phyloP scores from a whole-genome alignment of 805 yeast genomes.

The Komagataella kurtzmanii region DNA sequence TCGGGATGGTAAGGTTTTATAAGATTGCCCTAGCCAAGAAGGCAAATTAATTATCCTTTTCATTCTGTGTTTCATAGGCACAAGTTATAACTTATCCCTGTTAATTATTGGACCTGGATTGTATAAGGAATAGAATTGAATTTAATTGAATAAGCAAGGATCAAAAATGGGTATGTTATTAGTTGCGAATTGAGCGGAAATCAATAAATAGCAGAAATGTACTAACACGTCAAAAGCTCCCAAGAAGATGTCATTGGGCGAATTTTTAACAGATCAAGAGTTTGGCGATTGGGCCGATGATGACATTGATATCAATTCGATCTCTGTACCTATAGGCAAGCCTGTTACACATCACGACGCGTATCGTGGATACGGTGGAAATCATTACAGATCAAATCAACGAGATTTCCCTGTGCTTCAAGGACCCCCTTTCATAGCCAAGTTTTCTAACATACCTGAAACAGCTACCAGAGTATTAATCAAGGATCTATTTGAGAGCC shows the following conservation, averaged over 20 bases:
- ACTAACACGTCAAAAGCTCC: conserved; percentile 1
- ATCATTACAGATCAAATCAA: neutral
- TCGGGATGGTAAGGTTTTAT: neutral
- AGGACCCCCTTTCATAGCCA: conserved; percentile 53
- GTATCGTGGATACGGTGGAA: neutral
- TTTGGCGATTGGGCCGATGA: conserved; percentile 59
- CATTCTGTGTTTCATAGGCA: neutral
- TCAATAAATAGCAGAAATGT: neutral
- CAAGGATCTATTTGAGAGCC: conserved; percentile 46
- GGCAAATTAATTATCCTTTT: neutral
- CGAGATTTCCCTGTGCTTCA: conserved; percentile 1
- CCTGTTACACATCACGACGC: neutral
- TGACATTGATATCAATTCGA: conserved; percentile 50
- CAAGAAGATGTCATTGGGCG: conserved; percentile 32
- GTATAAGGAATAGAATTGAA: neutral
- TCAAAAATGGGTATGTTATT: neutral
- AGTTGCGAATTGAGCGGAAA: neutral
- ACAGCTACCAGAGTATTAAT: conserved; percentile 36
- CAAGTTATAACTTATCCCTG: neutral
- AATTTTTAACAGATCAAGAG: conserved; percentile 28
- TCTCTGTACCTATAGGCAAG: conserved; percentile 28
- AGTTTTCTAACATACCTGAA: conserved; percentile 46
- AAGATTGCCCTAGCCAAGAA: neutral
- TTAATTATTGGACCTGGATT: neutral
- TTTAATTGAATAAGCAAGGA: neutral